Base-by-base conservation (phyloP, 1,284 basidiomycete genomes). In the Heterobasidion annosum region DNA sequence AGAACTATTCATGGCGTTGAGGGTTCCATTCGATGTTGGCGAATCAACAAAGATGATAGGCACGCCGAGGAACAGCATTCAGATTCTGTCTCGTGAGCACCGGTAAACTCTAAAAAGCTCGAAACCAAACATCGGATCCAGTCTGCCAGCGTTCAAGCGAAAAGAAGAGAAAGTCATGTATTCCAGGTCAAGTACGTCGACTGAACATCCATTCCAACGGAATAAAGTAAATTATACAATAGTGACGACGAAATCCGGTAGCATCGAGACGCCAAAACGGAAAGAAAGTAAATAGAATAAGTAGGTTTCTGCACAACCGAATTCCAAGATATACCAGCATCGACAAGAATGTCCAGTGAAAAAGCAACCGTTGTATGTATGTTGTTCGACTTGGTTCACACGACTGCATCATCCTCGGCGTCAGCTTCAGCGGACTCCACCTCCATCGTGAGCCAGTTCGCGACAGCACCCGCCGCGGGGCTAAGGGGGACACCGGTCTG, bases 361-460 rank as follows among this genome's bases (percentile, higher is more conserved):
- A 43, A 43, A 43, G 13, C 6, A 16, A 16, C 40, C 40, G 16
- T 13, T 3, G 13, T 13, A 43, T 16, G 16, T 16, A 16, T 43
- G 13, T 13, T 16, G 16, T 43, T 7, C 40, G 40, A 43, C 40
- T 13, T 43, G 40, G 16, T 37, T 51, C 19, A 40, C 18, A 51
- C 19, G 37, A n/a, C n/a, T 32, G 37, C 50, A n/a, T 34, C 3
- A 12, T 16, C 13, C 16, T 33, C 10, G 10, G 34, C n/a, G 33
- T 34, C 51, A 34, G 44, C 47, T 12, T 54, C 55, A 32, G 46
- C 51, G 9, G 50, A 46, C n/a, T 54, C 46, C n/a, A 59, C 51
- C 45, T 59, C 58, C 9, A 18, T 45, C 51, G 50, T 49, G 42
- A 59, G 53, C 58, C 58, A 59, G 34, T 49, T 44, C 15, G 56